These are phyloP conservation scores for Lentinula novae-zelandiae DNA, from an alignment of 1,284 basidiomycete genomes.

Conservation along the genomic window DNA sequence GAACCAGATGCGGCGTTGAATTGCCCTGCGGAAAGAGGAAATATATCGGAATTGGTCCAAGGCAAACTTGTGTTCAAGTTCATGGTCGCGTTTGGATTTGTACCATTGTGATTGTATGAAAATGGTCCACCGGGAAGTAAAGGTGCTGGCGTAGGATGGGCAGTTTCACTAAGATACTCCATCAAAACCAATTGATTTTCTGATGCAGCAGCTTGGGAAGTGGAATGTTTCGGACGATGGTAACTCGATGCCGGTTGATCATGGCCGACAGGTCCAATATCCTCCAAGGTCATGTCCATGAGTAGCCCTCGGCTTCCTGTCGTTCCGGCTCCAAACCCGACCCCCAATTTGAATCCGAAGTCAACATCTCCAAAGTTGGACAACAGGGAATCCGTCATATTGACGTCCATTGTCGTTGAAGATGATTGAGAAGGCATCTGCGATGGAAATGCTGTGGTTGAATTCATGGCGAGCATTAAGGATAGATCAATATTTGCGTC, in stretches of 20 bases:
- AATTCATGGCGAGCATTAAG: background rate
- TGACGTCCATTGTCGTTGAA: constrained; percentile 1
- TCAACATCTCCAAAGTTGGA: background rate
- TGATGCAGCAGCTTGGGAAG: constrained; percentile 7
- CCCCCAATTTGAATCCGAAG: background rate
- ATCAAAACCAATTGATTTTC: constrained; percentile 26
- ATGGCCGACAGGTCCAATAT: constrained; percentile 1
- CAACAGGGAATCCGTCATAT: background rate
- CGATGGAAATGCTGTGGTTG: background rate
- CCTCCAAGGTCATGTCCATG: constrained; percentile 6
- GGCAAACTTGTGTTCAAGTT: background rate
- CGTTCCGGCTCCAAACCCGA: constrained; percentile 7
- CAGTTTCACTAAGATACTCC: constrained; percentile 22
- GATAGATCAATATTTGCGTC: constrained; percentile 3
- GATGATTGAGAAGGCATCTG: background rate
- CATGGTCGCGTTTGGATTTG: background rate
- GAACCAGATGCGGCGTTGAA: background rate
- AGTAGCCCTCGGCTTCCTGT: constrained; percentile 4
- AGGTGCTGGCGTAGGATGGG: background rate
- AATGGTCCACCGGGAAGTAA: background rate
- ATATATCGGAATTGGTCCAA: background rate
- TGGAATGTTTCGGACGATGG: background rate
- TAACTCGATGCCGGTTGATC: constrained; percentile 3
- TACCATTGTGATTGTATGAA: background rate
- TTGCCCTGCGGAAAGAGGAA: background rate